Evolutionary conservation across 345 rosid genomes (phyloP), one percentile per base, ranked within the genome.

Genomic region (Hibiscus mutabilis): DNA sequence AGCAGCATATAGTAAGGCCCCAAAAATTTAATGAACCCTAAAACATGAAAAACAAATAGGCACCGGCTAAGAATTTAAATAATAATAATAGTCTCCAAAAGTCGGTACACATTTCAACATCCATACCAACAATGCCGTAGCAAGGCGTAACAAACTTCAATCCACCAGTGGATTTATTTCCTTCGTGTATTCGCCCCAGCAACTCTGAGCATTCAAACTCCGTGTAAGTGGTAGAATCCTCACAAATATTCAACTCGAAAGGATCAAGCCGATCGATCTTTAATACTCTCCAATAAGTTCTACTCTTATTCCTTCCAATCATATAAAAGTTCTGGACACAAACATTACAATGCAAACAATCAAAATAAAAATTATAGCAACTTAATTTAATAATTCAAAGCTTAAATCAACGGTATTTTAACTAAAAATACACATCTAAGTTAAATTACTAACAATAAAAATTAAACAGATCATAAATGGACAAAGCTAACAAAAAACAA

Each of bases 1-100:
- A 96, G 84, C 61, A 96, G 78, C 98, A 96, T 92, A 87, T 96
- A 92, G 65, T 96, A 92, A 27, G 99, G 96, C 66, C 98, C 99
- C 80, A 91, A 79, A 83, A 92, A 96, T 77, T 88, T 96, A 66
- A 96, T 81, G 73, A 92, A 96, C 68, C 99, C 98, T 96, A 81
- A 33, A 51, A 77, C 47, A 35, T 8, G 73, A 71, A 61, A 81
- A 40, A 77, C 14, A 24, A 31, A 13, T 2, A 37, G 40, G 18
- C 19, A 71, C 60, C 35, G 63, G 22, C 5, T 27, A 55, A 57
- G n/a, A 5, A 22, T 37, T 59, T 70, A 42, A 21, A 69, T 57
- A 61, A 57, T 29, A 55, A 29, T 47, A 25, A n/a, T 14, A 73
- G 27, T 69, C 25, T 14, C 31, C 70, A 25, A 56, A 40, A 21